Conservation (phyloP, 2,329 filamentous ascomycete species). For the Fusarium denticulatum region DNA sequence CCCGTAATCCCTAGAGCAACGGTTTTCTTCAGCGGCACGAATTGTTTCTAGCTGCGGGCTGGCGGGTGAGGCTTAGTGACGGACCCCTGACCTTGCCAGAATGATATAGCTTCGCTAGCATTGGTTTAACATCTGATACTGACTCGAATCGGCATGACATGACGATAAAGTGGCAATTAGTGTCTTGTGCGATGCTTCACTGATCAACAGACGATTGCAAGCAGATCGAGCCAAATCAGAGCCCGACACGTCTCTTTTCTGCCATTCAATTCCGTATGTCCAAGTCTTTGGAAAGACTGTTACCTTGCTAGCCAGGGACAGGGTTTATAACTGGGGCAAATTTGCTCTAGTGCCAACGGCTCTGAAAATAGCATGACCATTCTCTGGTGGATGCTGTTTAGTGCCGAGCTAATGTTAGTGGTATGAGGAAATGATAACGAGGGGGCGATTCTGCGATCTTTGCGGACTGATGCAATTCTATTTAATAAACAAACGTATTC, state of each 20-base stretch:
- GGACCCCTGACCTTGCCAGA: background rate
- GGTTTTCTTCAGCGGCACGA: background rate
- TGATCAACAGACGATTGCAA: background rate
- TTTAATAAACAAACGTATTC: background rate
- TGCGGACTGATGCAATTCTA: background rate
- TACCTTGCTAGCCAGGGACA: background rate
- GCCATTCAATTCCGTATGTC: background rate
- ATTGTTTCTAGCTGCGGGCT: background rate
- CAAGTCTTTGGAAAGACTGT: background rate
- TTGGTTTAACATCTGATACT: background rate
- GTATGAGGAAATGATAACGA: background rate
- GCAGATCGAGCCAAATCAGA: background rate
- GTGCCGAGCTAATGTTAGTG: background rate
- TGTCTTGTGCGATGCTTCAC: background rate
- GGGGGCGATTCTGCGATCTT: background rate
- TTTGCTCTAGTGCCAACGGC: background rate
- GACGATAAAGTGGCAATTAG: background rate
- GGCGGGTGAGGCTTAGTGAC: background rate
- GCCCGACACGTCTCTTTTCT: background rate
- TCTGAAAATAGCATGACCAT: background rate
- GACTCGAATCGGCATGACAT: background rate
- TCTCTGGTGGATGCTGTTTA: background rate
- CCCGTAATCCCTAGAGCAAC: background rate
- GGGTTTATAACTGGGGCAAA: background rate
- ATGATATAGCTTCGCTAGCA: background rate